A percentile compares a stretch with the other conserved stretches of the same genome.
These are phyloP conservation scores for Anthoceros angustus DNA, from an alignment of 225 moss, liverwort and hornwort genomes.

Conservation along the genomic window DNA sequence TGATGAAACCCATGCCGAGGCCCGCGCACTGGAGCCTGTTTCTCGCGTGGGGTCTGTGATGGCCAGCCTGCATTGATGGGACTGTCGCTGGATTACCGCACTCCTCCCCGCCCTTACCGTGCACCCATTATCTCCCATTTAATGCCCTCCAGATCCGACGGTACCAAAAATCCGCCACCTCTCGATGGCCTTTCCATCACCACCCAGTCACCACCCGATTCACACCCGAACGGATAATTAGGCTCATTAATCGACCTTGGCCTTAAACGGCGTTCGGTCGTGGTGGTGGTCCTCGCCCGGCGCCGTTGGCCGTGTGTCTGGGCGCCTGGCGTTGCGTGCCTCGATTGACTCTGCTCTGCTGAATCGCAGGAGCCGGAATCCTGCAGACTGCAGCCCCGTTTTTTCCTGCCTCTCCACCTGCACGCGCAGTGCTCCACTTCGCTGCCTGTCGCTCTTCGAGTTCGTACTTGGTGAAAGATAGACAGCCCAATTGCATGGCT, in stretches of 20 bases:
- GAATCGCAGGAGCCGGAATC: not conserved
- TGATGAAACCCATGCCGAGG: no score
- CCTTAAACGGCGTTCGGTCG: no score
- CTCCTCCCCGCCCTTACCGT: not conserved
- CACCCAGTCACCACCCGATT: not conserved
- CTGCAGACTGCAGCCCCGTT: not conserved
- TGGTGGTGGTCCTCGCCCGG: no score
- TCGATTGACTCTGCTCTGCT: no score
- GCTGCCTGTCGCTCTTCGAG: not conserved
- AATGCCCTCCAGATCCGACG: not conserved
- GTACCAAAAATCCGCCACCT: not conserved
- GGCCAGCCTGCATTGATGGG: not conserved
- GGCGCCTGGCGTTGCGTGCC: no score
- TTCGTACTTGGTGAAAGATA: not conserved
- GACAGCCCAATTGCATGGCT: not conserved
- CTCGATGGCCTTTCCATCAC: not conserved
- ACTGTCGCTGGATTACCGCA: not conserved
- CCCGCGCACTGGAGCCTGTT: not conserved
- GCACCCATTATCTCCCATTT: not conserved
- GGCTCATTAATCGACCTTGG: not conserved
- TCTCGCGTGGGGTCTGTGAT: not conserved
- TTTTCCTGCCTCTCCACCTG: not conserved
- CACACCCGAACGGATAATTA: not conserved
- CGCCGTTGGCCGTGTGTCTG: no score
- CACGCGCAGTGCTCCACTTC: not conserved